phyloP scores from a whole-genome alignment of 139 green algal species.

The Chlamydomonas incerta region DNA sequence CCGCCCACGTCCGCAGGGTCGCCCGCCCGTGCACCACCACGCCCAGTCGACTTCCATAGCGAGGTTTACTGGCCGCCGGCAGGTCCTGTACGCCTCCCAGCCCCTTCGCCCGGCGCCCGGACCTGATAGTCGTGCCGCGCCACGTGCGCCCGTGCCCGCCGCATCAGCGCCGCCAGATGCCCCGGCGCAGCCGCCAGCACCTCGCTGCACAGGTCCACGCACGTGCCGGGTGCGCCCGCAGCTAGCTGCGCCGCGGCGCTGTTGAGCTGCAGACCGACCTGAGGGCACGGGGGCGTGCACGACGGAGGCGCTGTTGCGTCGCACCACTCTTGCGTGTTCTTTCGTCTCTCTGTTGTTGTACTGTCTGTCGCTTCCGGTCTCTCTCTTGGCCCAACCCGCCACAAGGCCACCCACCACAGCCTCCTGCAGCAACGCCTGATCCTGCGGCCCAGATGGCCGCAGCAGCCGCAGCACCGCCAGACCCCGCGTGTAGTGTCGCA shows the following conservation, averaged over 20 bases:
- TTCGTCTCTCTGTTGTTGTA: no score
- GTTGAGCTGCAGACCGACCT: conserved; percentile 25
- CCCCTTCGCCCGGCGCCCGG: neutral
- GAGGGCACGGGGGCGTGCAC: neutral
- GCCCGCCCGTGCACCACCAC: no score
- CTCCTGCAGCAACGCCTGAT: neutral
- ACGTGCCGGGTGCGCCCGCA: neutral
- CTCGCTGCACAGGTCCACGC: neutral
- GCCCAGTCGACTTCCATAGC: no score
- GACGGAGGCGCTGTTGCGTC: no score
- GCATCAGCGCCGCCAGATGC: neutral
- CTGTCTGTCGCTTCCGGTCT: no score
- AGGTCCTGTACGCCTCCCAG: no score
- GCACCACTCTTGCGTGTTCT: no score
- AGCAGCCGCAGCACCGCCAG: conserved; percentile 34
- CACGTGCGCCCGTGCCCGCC: conserved; percentile 17
- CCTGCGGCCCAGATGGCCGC: neutral
- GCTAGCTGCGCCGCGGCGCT: conserved; percentile 14
- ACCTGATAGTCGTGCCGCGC: conserved; percentile 10
- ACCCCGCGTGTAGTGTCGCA: conserved; percentile 4
- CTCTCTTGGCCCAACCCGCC: no score
- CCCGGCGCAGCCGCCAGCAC: neutral
- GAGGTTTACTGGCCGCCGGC: no score
- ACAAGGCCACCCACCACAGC: neutral
- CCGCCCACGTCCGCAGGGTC: no score